Evolutionary conservation across 2,329 filamentous ascomycete genomes (phyloP), one percentile per base, ranked within the genome.

Genomic region (Ceratocystis cacaofunesta): DNA sequence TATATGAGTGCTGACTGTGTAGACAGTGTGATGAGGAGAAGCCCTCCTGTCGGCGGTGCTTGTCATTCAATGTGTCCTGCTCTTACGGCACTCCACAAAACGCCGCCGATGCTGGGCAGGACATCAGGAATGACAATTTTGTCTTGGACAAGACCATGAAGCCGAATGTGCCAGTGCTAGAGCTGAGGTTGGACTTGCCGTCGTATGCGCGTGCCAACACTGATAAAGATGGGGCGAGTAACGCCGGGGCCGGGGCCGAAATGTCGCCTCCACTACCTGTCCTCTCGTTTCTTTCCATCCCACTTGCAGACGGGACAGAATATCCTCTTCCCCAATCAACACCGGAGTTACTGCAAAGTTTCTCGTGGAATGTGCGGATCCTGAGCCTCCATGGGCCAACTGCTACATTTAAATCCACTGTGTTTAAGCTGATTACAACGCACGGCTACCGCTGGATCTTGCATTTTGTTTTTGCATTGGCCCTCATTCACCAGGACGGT

Each of bases 1-100:
- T 25, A 17, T 36, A n/a, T 41, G n/a, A 1, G 25, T 60, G 7
- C n/a, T 22, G 22, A 57, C 19, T 8, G 12, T 36, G 17, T 36
- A 61, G 10, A 19, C 63, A 82, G 80, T 85, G 82, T 68, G 82
- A 84, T 69, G 81, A 84, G 69, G 68, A 69, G 2, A 78, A 75
- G 50, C 82, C 81, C 0, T 68, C 70, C 0, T 84, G 81, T 69
- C 72, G 73, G 43, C 79, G 77, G 66, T 84, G 82, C 69, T 61
- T 72, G 10, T 69, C 73, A 1, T 81, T 76, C 63, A 76, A 79
- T 17, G 78, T 81, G 2, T 71, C 74, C 7, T 83, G 81, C 71
- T 76, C 76, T 65, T 83, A 80, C 68, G 73, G 76, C 7, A 68
- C 71, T 25, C 8, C 2, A 30, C 22, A n/a, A 8, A 28, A 22